Evolutionary conservation across 208 protist species (phyloP), one percentile per base, ranked within the genome.

Genomic region (Acanthamoeba triangularis): DNA sequence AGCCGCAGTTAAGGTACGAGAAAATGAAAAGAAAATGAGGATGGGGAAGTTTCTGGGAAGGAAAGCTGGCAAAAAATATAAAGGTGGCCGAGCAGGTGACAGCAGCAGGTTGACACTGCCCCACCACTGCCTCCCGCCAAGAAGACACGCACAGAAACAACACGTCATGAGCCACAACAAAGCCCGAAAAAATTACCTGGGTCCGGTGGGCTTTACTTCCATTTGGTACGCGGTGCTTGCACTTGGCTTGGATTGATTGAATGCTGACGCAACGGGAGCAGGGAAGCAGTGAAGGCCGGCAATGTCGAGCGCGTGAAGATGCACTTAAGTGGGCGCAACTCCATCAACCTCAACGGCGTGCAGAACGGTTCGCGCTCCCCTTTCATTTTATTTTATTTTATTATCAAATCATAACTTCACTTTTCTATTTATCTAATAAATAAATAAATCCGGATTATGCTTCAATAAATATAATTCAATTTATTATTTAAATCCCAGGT

Each of bases 281-380:
- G 78, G 78, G 78, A 87, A 37, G 41, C 78, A 3, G 49, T 87
- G 11, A 87, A 87, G 49, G 13, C 78, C 4, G 78, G 78, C 13
- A 87, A 87, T 33, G 49, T 37, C 7, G 78, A 87, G n/a, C 78
- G 78, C 6, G 78, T 87, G 78, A 87, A 61, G 78, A 87, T 63
- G 78, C 78, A 87, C n/a, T n/a, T 87, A 1, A 87, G 78, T 25
- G 78, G 78, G 25, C 78, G 78, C 49, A 87, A 41, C 33, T n/a
- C 47, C 28, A 63, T 87, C 78, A 87, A 87, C 78, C 78, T 87
- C 49, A 87, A 87, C 52, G 78, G 78, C n/a, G 47, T 87, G 25
- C 78, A 87, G 23, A 25, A 87, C 33, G 78, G 78, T 87, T n/a
- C 44, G 44, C 4, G 23, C 61, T n/a, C n/a, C 61, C 10, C 25